Base-by-base conservation (phyloP, 768 basidiomycete species). In the Hericium erinaceus region DNA sequence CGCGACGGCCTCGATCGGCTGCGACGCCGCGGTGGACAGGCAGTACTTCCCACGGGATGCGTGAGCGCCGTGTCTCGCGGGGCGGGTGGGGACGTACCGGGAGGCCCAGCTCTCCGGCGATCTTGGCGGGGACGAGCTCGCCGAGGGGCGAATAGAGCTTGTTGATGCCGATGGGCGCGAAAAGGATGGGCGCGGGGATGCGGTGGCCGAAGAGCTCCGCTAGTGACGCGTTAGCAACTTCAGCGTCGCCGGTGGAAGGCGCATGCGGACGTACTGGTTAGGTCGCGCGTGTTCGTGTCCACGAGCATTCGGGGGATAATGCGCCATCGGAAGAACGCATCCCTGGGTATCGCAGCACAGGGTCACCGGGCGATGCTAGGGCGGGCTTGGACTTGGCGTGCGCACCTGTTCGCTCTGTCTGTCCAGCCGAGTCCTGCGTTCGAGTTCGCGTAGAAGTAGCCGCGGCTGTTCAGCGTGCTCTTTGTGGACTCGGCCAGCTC, bases 111-210 rank as follows among this genome's bases (percentile, higher is more conserved):
- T 80, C 77, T 2, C 74, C 76, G 1, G 78, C 77, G 39, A 80
- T 70, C 53, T 70, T 75, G 24, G 77, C 75, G 4, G 75, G 75
- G 16, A 77, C 68, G 26, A 80, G 68, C 62, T 80, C 80, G 7
- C 78, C 80, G 1, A 64, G 59, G 0, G 69, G 71, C 16, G 73
- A 69, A 64, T 80, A 78, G n/a, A 82, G 64, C 58, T 75, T 77
- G 63, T 80, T 81, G 59, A 81, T 77, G 3, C 83, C 81, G 48
- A 84, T 75, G 0, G 82, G 81, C 0, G 80, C 81, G 58, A 84
- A 74, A 24, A 78, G 67, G 39, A 83, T 70, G 0, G 83, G 82
- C 0, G 77, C 78, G 7, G 76, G 75, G 52, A 80, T 76, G 38
- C 58, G 70, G 64, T 73, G 80, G 10, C 72, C 80, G 64, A 77